These are phyloP conservation scores for Neocatenulostroma microsporum DNA, from an alignment of 2,329 filamentous ascomycete species.

Conservation along the genomic window DNA sequence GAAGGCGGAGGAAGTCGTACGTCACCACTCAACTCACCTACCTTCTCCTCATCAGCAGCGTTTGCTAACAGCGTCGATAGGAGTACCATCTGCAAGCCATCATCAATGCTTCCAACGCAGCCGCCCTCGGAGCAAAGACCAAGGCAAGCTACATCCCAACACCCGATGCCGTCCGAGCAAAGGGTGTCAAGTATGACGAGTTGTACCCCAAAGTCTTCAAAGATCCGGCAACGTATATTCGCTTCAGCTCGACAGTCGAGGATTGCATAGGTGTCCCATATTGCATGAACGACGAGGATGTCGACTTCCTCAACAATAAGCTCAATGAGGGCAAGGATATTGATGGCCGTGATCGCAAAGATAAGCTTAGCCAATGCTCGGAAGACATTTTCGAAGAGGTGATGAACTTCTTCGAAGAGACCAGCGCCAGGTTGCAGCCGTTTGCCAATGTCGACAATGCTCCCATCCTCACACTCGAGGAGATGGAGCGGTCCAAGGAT, in stretches of 20 bases:
- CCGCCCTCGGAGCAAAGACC: conserved; percentile 51
- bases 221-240: conserved; percentile 87
- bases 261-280: conserved; percentile 86
- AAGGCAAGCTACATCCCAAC: conserved; percentile 58
- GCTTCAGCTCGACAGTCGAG: conserved; percentile 96
- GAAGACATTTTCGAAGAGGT: conserved; percentile 90
- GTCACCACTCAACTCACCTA: conserved; percentile 35
- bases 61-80: conserved; percentile 42
- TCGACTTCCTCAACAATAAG: conserved; percentile 69
- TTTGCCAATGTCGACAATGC: conserved; percentile 86
- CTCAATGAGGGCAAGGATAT: conserved; percentile 66
- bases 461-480: conserved; percentile 55
- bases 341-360: conserved; percentile 22
- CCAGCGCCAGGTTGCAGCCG: conserved; percentile 72
- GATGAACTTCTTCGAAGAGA: conserved; percentile 92
- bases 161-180: conserved; percentile 52
- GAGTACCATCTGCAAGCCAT: conserved; percentile 94
- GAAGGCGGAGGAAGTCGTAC: conserved; percentile 92
- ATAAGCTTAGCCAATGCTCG: conserved; percentile 54
- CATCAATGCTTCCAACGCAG: conserved; percentile 53
- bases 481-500: conserved; percentile 57
- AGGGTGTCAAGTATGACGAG: conserved; percentile 73
- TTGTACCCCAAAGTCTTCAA: conserved; percentile 74
- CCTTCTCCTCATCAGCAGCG: conserved; percentile 1
- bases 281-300: conserved; percentile 90